Conservation (phyloP, 2,329 filamentous ascomycete species). For the Phaeoacremonium minimum region DNA sequence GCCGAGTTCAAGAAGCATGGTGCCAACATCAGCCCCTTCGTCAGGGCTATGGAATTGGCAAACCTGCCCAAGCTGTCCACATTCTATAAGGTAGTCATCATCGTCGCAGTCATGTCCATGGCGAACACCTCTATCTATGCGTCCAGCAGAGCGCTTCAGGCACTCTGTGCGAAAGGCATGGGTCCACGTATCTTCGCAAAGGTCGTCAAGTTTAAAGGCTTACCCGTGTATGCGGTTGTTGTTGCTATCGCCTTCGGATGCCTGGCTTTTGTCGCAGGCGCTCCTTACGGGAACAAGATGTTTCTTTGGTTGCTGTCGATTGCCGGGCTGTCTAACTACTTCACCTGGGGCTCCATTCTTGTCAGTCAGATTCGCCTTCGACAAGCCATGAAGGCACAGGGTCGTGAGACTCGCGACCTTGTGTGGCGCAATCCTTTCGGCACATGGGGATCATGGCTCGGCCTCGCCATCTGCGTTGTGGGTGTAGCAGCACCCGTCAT, state of each 20-base stretch:
- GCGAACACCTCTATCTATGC: slow-evolving; percentile 35
- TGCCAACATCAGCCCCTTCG: slow-evolving; percentile 19
- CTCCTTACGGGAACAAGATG: slow-evolving; percentile 27
- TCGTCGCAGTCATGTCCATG: slow-evolving; percentile 29
- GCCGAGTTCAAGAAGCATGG: slow-evolving; percentile 10
- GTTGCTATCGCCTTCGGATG: slow-evolving; percentile 33
- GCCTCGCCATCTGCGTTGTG: slow-evolving; percentile 18
- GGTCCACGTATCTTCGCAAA: slow-evolving; percentile 20
- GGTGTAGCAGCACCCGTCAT: slow-evolving; percentile 23
- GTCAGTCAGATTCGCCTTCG: slow-evolving; percentile 41
- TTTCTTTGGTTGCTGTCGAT: slow-evolving; percentile 48
- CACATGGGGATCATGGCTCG: slow-evolving; percentile 17
- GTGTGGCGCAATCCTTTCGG: slow-evolving; percentile 24
- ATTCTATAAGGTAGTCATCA: slow-evolving; percentile 30
- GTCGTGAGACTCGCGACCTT: slow-evolving; percentile 25
- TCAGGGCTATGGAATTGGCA: slow-evolving; percentile 19
- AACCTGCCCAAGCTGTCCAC: slow-evolving; percentile 18
- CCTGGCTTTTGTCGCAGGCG: slow-evolving; percentile 37
- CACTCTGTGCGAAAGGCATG: slow-evolving; percentile 28
- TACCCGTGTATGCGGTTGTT: slow-evolving; percentile 35
- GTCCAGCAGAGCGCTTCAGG: slow-evolving; percentile 28
- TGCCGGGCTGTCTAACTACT: slow-evolving; percentile 37
- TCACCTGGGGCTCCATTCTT: slow-evolving; percentile 44
- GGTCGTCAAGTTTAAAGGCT: slow-evolving; percentile 22
- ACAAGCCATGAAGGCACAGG: slow-evolving; percentile 31